Conservation (phyloP, 139 green algal genomes). For the Microglena sp. region DNA sequence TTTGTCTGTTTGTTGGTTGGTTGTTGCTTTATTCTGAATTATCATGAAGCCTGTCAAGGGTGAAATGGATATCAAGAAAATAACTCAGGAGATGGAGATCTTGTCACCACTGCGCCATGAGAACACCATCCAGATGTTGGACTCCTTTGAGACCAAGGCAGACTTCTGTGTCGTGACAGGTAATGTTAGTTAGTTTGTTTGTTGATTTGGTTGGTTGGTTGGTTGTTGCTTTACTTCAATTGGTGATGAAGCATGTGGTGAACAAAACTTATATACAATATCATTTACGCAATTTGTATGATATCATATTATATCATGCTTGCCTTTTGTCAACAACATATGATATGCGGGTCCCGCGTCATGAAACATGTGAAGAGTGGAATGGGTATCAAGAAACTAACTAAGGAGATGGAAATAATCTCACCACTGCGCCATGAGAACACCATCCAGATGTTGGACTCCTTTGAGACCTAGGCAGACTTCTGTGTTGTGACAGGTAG, state of each 20-base stretch:
- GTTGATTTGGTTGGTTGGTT: too few relatives aligned
- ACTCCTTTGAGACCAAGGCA: constrained; percentile 90
- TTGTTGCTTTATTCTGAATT: too few relatives aligned
- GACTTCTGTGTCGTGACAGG: constrained; percentile 94
- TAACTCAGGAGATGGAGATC: constrained; percentile 95
- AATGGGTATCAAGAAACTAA: constrained; percentile 84
- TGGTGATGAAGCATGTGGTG: constrained; percentile 96
- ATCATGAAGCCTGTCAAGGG: constrained; percentile 92
- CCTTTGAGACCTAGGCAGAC: constrained; percentile 91
- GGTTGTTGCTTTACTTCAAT: constrained; percentile 95
- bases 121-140: constrained; percentile 93
- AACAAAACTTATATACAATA: too few relatives aligned
- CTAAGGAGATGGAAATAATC: constrained; percentile 94
- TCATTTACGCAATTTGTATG: too few relatives aligned
- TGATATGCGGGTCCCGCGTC: too few relatives aligned
- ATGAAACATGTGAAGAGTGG: constrained; percentile 88
- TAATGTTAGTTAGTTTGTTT: too few relatives aligned
- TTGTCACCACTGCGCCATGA: constrained; percentile 79
- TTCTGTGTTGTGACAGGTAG: constrained; percentile 93
- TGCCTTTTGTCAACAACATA: too few relatives aligned
- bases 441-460: constrained; percentile 92
- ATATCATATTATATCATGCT: too few relatives aligned
- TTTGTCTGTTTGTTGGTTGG: too few relatives aligned
- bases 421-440: constrained; percentile 90
- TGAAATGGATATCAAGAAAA: constrained; percentile 81